These are phyloP conservation scores for Scutellaria barbata DNA, from an alignment of 257 asterid genomes.

Conservation along the genomic window DNA sequence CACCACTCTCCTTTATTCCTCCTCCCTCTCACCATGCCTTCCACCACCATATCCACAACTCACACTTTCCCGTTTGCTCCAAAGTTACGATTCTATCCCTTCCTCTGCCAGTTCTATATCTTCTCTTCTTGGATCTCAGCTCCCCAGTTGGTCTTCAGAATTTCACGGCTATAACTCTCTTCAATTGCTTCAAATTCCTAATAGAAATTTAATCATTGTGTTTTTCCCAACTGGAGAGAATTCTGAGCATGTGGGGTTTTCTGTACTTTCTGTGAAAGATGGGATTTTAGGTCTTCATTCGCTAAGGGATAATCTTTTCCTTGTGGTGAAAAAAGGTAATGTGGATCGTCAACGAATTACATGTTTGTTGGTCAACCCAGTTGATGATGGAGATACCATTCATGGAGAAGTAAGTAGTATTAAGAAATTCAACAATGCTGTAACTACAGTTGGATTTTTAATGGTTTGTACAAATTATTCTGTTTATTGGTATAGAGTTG, in stretches of 20 bases:
- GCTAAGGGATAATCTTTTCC: conserved; percentile 25
- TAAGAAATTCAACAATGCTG: conserved; percentile 17
- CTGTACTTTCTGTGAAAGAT: conserved; percentile 45
- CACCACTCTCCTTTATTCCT: conserved; percentile 47
- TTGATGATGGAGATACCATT: conserved; percentile 32
- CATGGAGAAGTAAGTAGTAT: conserved; percentile 17
- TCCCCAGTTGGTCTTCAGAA: conserved; percentile 37
- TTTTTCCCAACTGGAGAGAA: conserved; percentile 75
- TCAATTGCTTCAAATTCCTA: conserved; percentile 54
- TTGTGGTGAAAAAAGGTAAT: conserved; percentile 43
- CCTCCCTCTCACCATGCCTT: conserved; percentile 55
- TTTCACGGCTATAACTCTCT: conserved; percentile 61
- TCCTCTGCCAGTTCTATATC: conserved; percentile 47
- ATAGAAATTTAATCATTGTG: conserved; percentile 36
- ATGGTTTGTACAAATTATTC: conserved; percentile 68
- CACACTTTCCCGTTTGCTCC: conserved; percentile 51
- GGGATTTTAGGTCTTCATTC: conserved; percentile 39
- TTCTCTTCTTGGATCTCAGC: conserved; percentile 44
- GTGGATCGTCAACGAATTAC: conserved; percentile 49
- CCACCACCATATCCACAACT: conserved; percentile 58
- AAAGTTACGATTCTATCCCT: conserved; percentile 34
- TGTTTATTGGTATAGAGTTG: conserved; percentile 64
- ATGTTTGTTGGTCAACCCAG: conserved; percentile 40
- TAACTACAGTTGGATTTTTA: conserved; percentile 51
- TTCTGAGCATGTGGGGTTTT: conserved; percentile 63